These are phyloP conservation scores for Pleodorina starrii DNA, from an alignment of 139 green algal species.

Conservation along the genomic window DNA sequence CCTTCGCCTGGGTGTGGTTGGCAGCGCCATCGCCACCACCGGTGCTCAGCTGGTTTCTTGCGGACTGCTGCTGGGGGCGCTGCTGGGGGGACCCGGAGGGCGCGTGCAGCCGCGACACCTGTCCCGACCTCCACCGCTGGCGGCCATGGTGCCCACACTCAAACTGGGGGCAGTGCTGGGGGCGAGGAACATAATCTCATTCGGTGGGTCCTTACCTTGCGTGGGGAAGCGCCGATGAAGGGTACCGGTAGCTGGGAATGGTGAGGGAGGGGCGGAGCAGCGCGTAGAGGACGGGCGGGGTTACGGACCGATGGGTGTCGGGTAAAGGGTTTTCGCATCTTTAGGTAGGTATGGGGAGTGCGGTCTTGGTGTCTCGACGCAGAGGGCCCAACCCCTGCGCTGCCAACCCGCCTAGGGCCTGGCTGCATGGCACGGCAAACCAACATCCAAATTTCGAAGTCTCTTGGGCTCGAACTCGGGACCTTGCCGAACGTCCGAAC, in stretches of 20 bases:
- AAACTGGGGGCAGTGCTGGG: slow-evolving; percentile 61
- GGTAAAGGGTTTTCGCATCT: too few relatives aligned
- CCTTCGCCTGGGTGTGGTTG: slow-evolving; percentile 65
- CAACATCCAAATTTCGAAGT: too few relatives aligned
- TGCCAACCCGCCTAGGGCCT: too few relatives aligned
- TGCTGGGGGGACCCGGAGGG: slow-evolving; percentile 4
- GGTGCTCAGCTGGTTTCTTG: slow-evolving; percentile 35
- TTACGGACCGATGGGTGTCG: too few relatives aligned
- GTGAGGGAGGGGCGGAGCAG: too few relatives aligned
- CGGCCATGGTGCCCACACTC: slow-evolving; percentile 60
- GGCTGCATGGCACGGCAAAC: too few relatives aligned
- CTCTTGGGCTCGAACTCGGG: too few relatives aligned
- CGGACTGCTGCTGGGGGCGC: slow-evolving; percentile 4
- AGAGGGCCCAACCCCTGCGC: too few relatives aligned
- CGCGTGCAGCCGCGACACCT: slow-evolving; percentile 54
- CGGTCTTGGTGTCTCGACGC: too few relatives aligned
- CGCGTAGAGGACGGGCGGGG: too few relatives aligned
- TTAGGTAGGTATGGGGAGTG: too few relatives aligned
- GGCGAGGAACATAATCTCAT: slow-evolving; percentile 71
- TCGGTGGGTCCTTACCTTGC: slow-evolving; percentile 60
- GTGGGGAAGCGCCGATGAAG: background rate
- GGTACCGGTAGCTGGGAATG: background rate
- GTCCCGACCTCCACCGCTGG: slow-evolving; percentile 49
- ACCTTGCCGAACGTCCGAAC: too few relatives aligned
- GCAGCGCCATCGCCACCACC: slow-evolving; percentile 63